These are phyloP conservation scores for Ganoderma leucocontextum DNA, from an alignment of 1,284 basidiomycete species.

Conservation along the genomic window DNA sequence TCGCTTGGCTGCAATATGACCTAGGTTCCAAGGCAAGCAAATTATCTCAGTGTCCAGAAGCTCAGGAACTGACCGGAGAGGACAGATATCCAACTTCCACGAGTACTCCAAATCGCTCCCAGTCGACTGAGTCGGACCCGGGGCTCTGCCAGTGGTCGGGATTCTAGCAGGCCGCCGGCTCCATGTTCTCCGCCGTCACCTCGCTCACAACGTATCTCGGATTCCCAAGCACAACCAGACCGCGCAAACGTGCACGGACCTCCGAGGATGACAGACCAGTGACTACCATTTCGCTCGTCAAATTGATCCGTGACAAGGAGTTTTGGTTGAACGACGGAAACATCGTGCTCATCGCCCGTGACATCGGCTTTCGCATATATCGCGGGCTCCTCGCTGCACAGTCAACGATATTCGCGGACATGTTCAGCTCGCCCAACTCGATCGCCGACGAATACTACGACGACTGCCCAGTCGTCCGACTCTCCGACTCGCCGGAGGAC, in stretches of 20 bases:
- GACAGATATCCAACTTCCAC: neutral
- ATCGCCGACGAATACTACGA: constrained; percentile 16
- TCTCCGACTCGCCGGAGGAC: constrained; percentile 25
- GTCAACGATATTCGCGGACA: constrained; percentile 67
- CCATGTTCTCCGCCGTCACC: neutral
- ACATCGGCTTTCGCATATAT: constrained; percentile 72
- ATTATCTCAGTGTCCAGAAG: neutral
- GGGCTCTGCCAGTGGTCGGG: neutral
- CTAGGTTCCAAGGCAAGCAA: neutral
- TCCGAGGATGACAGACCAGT: neutral
- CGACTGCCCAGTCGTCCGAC: constrained; percentile 27
- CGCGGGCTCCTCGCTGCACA: constrained; percentile 73
- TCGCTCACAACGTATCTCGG: neutral
- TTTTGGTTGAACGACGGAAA: constrained; percentile 79
- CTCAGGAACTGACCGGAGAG: neutral
- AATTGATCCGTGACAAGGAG: constrained; percentile 40
- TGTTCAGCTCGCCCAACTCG: constrained; percentile 31
- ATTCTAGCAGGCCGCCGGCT: neutral
- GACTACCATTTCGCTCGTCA: neutral
- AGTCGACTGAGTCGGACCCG: neutral
- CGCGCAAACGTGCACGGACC: neutral
- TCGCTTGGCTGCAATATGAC: neutral
- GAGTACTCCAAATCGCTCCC: neutral
- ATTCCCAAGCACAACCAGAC: neutral
- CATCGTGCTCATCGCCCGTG: constrained; percentile 62